These are phyloP conservation scores for Pythium rishiriense DNA, from an alignment of 352 stramenopile species.

Conservation along the genomic window DNA sequence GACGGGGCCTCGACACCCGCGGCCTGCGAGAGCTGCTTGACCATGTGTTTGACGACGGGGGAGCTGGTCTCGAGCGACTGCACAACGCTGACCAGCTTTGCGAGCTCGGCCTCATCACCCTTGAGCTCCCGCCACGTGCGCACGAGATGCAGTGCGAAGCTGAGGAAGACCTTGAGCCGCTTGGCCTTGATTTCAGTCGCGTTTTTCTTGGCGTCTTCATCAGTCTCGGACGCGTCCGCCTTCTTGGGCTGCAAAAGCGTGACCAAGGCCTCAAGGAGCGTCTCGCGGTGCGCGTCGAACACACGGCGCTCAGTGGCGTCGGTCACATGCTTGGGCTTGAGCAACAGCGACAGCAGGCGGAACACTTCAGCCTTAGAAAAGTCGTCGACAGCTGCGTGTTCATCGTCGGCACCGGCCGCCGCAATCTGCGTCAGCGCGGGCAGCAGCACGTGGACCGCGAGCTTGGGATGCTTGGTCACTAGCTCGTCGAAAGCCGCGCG, in stretches of 20 bases:
- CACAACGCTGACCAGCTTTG: constrained; percentile 42
- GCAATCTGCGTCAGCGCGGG: constrained; percentile 51
- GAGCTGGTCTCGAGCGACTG: constrained; percentile 55
- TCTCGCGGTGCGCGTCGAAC: constrained; percentile 34
- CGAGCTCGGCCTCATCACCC: constrained; percentile 15
- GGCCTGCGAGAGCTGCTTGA: constrained; percentile 49
- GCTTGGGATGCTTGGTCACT: constrained; percentile 46
- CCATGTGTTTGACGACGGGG: constrained; percentile 73
- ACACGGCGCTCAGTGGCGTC: constrained; percentile 36
- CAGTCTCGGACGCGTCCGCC: constrained; percentile 28
- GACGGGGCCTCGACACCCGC: constrained; percentile 30
- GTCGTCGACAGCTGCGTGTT: constrained; percentile 54
- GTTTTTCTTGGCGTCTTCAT: constrained; percentile 18
- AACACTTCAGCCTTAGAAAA: constrained; percentile 82
- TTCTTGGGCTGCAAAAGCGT: constrained; percentile 39
- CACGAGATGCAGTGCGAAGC: constrained; percentile 66
- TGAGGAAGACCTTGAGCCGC: constrained; percentile 69
- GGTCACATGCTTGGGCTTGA: constrained; percentile 55
- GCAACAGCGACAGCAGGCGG: constrained; percentile 63
- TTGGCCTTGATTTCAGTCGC: constrained; percentile 70
- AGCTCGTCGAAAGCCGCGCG: constrained; percentile 71
- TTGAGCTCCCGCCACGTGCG: constrained; percentile 51
- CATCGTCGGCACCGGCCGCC: constrained; percentile 25
- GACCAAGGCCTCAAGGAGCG: constrained; percentile 49
- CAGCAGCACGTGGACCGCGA: constrained; percentile 58